These are phyloP conservation scores for Camillea tinctor DNA, from an alignment of 2,329 filamentous ascomycete genomes.

Conservation along the genomic window DNA sequence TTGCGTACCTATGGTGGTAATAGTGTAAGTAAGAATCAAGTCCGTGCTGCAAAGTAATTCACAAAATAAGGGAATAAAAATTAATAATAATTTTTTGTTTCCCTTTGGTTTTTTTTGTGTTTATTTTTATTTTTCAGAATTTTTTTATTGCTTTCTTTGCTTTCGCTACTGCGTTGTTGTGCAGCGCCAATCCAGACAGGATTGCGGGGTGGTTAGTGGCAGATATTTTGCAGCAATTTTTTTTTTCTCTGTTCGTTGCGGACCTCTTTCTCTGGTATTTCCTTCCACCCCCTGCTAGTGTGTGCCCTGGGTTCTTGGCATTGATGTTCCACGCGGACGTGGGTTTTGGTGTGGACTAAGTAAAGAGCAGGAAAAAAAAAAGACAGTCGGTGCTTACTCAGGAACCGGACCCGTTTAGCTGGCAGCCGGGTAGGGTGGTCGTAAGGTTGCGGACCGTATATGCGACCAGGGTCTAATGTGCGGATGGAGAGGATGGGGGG, in stretches of 20 bases:
- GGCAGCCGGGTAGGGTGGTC: background rate
- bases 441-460: background rate
- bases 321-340: background rate
- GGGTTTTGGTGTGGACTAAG: background rate
- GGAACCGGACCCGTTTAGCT: background rate
- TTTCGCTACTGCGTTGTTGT: constrained; percentile 4
- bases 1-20: background rate
- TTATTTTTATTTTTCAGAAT: background rate
- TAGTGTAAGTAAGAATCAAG: background rate
- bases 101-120: too few species aligned
- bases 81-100: background rate
- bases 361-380: too few species aligned
- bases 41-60: background rate
- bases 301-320: background rate
- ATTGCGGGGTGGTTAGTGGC: constrained; percentile 8
- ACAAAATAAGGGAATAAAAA: background rate
- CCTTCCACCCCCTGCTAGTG: background rate
- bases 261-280: background rate
- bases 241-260: background rate
- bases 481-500: constrained; percentile 16
- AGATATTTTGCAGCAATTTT: constrained; percentile 12
- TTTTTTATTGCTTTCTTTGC: background rate
- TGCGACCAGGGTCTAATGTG: constrained; percentile 23
- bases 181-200: constrained; percentile 13
- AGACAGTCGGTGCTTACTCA: background rate